Evolutionary conservation across 202 grass and related monocot genomes (phyloP).

Genomic region (Alloteropsis angusta): DNA sequence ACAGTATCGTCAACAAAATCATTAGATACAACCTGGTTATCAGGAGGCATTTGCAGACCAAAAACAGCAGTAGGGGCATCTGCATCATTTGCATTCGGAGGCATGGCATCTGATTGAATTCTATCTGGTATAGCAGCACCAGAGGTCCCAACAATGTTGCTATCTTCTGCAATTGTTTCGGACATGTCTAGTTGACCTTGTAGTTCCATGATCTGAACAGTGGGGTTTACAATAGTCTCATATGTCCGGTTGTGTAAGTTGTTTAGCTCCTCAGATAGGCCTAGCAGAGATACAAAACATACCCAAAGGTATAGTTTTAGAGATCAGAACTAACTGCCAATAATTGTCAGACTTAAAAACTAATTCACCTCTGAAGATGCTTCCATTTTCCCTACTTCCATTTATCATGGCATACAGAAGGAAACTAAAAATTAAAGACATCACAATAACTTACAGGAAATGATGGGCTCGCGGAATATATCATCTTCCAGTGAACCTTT

Average conservation of each 20-base stretch:
- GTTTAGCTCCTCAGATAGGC: conserved; percentile 59
- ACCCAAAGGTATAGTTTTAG: conserved; percentile 14
- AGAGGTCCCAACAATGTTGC: conserved; percentile 20
- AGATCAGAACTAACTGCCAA: not conserved
- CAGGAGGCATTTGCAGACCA: conserved; percentile 24
- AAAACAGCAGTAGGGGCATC: conserved; percentile 3
- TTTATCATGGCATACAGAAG: not conserved
- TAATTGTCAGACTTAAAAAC: not conserved
- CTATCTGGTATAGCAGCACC: conserved; percentile 23
- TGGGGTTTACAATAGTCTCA: conserved; percentile 25
- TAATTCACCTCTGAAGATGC: not conserved
- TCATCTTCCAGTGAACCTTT: conserved; percentile 90
- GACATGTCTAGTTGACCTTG: conserved; percentile 6
- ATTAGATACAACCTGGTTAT: conserved; percentile 11
- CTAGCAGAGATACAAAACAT: conserved; percentile 36
- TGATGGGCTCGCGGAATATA: conserved; percentile 62
- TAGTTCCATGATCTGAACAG: conserved; percentile 20
- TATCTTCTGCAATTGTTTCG: conserved; percentile 19
- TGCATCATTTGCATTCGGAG: not conserved
- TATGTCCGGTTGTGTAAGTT: conserved; percentile 41
- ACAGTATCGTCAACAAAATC: not conserved
- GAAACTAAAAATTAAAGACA: conserved; percentile 17
- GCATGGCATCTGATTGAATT: conserved; percentile 11
- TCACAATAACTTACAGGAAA: conserved; percentile 38
- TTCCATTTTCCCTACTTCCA: not conserved